These are phyloP conservation scores for Leucogyrophana mollusca DNA, from an alignment of 768 basidiomycete species.

Conservation along the genomic window DNA sequence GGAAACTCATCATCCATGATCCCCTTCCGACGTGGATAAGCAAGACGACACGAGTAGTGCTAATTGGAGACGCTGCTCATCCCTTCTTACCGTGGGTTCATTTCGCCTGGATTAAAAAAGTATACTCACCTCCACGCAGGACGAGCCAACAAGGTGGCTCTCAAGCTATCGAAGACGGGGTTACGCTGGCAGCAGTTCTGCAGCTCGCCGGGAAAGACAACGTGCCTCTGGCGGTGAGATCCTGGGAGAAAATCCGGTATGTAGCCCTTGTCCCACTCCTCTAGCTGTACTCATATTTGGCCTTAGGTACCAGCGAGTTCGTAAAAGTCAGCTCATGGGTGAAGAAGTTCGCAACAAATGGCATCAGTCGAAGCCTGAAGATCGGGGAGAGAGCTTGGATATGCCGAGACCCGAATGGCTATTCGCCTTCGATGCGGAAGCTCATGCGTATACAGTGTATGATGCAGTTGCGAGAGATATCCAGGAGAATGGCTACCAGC, in stretches of 20 bases:
- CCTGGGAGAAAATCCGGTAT: constrained; percentile 18
- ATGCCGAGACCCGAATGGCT: constrained; percentile 19
- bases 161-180: constrained; percentile 39
- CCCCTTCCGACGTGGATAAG: constrained; percentile 38
- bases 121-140: constrained; percentile 7
- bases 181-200: constrained; percentile 31
- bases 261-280: background rate
- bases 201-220: constrained; percentile 15
- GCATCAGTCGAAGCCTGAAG: constrained; percentile 14
- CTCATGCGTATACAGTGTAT: constrained; percentile 15
- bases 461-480: constrained; percentile 11
- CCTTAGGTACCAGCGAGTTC: constrained; percentile 17
- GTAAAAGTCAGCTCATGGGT: constrained; percentile 15
- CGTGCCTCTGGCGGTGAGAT: constrained; percentile 12
- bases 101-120: background rate
- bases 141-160: constrained; percentile 33
- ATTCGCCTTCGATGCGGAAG: constrained; percentile 18
- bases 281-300: background rate
- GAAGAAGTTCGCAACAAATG: constrained; percentile 20
- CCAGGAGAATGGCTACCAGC: constrained; percentile 12
- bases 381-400: constrained; percentile 11
- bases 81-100: constrained; percentile 25
- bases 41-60: constrained; percentile 15
- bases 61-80: constrained; percentile 31
- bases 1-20: constrained; percentile 38